phyloP scores from a whole-genome alignment of 805 yeast species.

The Myxozyma vanderwaltii region DNA sequence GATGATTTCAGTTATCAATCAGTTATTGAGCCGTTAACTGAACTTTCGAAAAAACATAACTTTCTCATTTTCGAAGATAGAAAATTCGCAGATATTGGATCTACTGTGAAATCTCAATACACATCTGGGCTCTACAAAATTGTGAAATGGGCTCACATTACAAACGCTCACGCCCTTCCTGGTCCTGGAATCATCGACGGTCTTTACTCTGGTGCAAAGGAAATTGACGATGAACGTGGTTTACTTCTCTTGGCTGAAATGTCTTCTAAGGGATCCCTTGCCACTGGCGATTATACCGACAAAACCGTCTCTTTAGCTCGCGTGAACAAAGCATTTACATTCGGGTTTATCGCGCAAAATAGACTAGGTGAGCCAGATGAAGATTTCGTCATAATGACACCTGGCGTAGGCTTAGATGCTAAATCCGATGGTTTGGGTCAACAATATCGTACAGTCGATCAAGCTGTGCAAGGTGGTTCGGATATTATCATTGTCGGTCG shows the following conservation, averaged over 20 bases:
- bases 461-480: conserved; percentile 81
- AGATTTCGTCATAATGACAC: conserved; percentile 97
- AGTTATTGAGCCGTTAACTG: conserved; percentile 74
- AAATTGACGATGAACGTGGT: conserved; percentile 69
- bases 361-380: conserved; percentile 81
- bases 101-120: conserved; percentile 93
- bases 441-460: conserved; percentile 89
- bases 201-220: conserved; percentile 67
- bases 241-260: conserved; percentile 93
- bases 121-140: conserved; percentile 86
- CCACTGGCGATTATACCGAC: conserved; percentile 85
- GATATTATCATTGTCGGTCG: conserved; percentile 98
- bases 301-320: conserved; percentile 90
- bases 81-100: conserved; percentile 97
- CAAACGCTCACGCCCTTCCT: conserved; percentile 96
- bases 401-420: conserved; percentile 97
- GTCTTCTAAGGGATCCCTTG: conserved; percentile 90
- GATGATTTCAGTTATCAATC: conserved; percentile 83
- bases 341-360: conserved; percentile 94
- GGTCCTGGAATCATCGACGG: conserved; percentile 94
- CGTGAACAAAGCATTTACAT: conserved; percentile 81
- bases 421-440: conserved; percentile 96
- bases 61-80: conserved; percentile 95
- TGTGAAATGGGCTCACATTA: conserved; percentile 93
- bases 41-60: conserved; percentile 74